A percentile compares a stretch with the other conserved stretches of the same genome.
These are phyloP conservation scores for Trametes punicea DNA, from an alignment of 768 basidiomycete genomes.

Conservation along the genomic window DNA sequence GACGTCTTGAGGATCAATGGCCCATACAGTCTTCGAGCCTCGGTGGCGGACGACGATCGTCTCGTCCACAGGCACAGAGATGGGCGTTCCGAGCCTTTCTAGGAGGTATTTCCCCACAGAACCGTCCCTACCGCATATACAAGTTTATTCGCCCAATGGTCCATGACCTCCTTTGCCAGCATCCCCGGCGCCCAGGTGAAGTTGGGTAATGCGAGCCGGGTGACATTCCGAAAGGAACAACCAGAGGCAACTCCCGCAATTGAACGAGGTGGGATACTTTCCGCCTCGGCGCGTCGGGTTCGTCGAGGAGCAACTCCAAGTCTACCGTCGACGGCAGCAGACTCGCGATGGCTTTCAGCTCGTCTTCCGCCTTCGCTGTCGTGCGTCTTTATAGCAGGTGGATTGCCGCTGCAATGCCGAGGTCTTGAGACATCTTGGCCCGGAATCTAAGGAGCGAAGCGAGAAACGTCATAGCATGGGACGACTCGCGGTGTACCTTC, in stretches of 20 bases:
- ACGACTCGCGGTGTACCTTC: not conserved
- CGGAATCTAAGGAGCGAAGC: not conserved
- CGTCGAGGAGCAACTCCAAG: not conserved
- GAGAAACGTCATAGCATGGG: not conserved
- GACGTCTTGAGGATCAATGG: too few species aligned
- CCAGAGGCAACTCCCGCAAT: not conserved
- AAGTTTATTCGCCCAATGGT: not conserved
- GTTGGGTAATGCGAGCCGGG: not conserved
- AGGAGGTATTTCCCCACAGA: not conserved
- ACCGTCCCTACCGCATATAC: not conserved
- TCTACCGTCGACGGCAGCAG: not conserved
- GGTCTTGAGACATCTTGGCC: too few species aligned
- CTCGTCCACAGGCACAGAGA: not conserved
- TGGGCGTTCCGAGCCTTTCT: not conserved
- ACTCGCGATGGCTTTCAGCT: constrained; percentile 6
- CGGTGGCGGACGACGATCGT: not conserved
- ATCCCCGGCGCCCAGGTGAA: not conserved
- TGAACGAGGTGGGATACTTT: constrained; percentile 1
- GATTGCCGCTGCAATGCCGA: not conserved
- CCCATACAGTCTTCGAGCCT: too few species aligned
- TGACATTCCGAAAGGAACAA: not conserved
- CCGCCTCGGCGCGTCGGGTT: not conserved
- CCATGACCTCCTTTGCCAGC: not conserved
- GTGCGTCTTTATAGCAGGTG: not conserved
- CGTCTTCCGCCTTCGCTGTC: constrained; percentile 12